phyloP scores from a whole-genome alignment of 176 grass and related monocot genomes.

The Luzula sylvatica region DNA sequence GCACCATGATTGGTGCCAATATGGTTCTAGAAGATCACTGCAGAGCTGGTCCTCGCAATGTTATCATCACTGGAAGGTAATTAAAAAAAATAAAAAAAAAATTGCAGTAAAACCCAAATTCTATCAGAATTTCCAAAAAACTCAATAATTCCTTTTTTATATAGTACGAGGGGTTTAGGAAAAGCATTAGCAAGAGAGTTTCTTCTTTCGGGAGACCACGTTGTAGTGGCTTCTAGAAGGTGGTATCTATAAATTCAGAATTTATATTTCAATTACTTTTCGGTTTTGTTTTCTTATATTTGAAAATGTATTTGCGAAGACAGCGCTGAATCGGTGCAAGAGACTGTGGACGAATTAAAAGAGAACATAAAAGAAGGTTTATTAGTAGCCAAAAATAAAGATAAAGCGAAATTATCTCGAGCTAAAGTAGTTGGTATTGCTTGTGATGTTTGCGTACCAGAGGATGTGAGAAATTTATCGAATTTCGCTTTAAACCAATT shows the following conservation, averaged over 20 bases:
- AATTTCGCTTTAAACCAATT: slow-evolving; percentile 64
- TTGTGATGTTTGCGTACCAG: slow-evolving; percentile 94
- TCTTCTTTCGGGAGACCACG: slow-evolving; percentile 92
- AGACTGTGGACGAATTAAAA: slow-evolving; percentile 77
- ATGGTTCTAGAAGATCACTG: slow-evolving; percentile 87
- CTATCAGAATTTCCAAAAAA: background rate
- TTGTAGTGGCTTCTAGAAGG: slow-evolving; percentile 94
- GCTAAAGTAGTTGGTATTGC: slow-evolving; percentile 78
- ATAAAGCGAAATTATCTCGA: slow-evolving; percentile 47
- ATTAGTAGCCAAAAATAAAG: slow-evolving; percentile 63
- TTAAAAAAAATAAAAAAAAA: background rate
- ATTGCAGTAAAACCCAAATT: too few species aligned
- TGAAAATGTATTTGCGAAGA: slow-evolving; percentile 29
- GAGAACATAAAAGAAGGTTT: slow-evolving; percentile 66
- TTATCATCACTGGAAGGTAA: slow-evolving; percentile 98
- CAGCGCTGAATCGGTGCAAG: slow-evolving; percentile 81
- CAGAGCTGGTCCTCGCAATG: slow-evolving; percentile 90
- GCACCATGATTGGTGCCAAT: slow-evolving; percentile 88
- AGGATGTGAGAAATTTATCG: slow-evolving; percentile 77
- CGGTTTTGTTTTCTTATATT: background rate
- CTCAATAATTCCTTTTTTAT: slow-evolving; percentile 22
- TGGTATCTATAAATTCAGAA: slow-evolving; percentile 18
- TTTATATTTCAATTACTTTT: background rate
- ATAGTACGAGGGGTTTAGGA: slow-evolving; percentile 91
- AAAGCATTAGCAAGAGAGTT: slow-evolving; percentile 98